Percentiles rank a stretch among this genome's conserved stretches.
Evolutionary conservation across 1,284 basidiomycete species (phyloP).

Genomic region (Inonotus hispidus): DNA sequence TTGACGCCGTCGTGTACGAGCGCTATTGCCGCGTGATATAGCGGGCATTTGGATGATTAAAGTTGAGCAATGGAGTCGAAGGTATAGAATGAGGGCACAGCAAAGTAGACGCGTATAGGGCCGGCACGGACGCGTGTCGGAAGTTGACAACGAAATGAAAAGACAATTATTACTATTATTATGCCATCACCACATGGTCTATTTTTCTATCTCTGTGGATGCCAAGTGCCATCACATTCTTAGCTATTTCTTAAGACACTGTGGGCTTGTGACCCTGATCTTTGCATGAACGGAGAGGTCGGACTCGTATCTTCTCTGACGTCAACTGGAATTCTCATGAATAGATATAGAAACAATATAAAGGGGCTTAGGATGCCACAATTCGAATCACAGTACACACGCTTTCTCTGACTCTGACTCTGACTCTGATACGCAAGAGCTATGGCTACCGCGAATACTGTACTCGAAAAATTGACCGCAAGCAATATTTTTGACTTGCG

Average conservation of each 20-base stretch:
- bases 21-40: conserved; percentile 5
- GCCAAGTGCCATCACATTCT: not conserved
- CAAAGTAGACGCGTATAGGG: not conserved
- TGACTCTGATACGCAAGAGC: not conserved
- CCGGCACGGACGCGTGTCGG: not conserved
- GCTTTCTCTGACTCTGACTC: not conserved
- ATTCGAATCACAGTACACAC: not conserved
- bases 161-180: too few species aligned
- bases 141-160: too few species aligned
- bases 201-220: not conserved
- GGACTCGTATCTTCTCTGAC: not conserved
- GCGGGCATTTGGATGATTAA: not conserved
- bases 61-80: not conserved
- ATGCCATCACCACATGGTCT: not conserved
- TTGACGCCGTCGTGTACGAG: conserved; percentile 3
- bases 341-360: not conserved
- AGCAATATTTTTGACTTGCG: conserved; percentile 39
- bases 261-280: not conserved
- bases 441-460: conserved; percentile 27
- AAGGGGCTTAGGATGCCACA: not conserved
- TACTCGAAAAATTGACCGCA: conserved; percentile 34
- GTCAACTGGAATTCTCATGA: not conserved
- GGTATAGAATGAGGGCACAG: not conserved
- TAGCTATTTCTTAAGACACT: not conserved
- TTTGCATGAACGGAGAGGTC: not conserved